Base-by-base conservation (phyloP, 306 rosid species). In the Styphnolobium japonicum region DNA sequence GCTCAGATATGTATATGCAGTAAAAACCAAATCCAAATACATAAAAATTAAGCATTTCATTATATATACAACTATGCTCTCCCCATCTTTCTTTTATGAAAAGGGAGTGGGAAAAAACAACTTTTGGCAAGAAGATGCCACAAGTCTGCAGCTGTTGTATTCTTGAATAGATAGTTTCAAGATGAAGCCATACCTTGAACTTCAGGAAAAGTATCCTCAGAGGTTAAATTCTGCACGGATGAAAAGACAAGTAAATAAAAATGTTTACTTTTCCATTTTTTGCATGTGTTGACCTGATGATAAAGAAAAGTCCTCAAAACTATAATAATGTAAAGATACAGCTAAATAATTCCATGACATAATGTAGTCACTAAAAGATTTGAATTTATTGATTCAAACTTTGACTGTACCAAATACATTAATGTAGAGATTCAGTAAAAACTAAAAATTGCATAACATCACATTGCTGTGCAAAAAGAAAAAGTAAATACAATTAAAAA, bases 101-200 rank as follows among this genome's bases (percentile, higher is more conserved):
- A 68, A 57, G 9, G 42, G 36, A 15, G 80, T 11, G 46, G 16
- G 25, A 6, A 71, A n/a, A n/a, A n/a, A n/a, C n/a, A n/a, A n/a
- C n/a, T 21, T 53, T 58, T 51, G 2, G 22, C 53, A 57, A 85
- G 70, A 72, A 51, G 72, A 71, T 31, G 18, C 21, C 45, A 16
- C 7, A 69, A 15, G 16, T 37, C 36, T 36, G 5, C 18, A 36
- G 67, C 19, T 40, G n/a, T 61, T 51, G 6, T 65, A 62, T 25
- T 72, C 46, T 39, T 27, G 46, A 55, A 61, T 48, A 27, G 53
- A 42, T 18, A 42, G 79, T 61, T 73, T 10, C 33, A 72, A 82
- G 21, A 10, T 5, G 67, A 62, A 63, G 39, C 15, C 79, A 67
- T 83, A 92, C 97, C 94, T 86, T 88, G 88, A 72, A 52, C 64